Conservation (phyloP, 78 protist species). For the Dictyostelium brefeldianum region DNA sequence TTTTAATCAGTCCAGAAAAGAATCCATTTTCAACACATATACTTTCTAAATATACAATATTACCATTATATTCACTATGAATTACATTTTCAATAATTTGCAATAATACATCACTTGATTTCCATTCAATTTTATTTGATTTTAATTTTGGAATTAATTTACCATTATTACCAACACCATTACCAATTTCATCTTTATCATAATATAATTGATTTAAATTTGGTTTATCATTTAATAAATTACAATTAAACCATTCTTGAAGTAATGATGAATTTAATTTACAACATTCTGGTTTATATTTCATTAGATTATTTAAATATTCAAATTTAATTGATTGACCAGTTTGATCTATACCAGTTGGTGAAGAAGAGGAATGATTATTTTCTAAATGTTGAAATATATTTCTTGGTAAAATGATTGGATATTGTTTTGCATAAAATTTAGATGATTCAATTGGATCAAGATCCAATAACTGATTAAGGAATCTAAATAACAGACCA, state of each 20-base stretch:
- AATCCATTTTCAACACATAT: slow-evolving; percentile 33
- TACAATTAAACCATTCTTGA: slow-evolving; percentile 44
- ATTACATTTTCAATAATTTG: slow-evolving; percentile 25
- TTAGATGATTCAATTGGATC: slow-evolving; percentile 18
- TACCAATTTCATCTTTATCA: background rate
- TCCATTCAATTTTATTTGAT: slow-evolving; percentile 42
- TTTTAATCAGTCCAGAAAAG: slow-evolving; percentile 13
- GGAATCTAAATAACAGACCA: slow-evolving; percentile 60
- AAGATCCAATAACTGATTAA: slow-evolving; percentile 12
- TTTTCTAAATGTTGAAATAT: background rate
- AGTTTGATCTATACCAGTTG: background rate
- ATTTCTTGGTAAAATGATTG: slow-evolving; percentile 58
- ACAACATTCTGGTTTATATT: slow-evolving; percentile 32
- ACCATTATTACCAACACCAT: background rate
- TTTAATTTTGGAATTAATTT: slow-evolving; percentile 28
- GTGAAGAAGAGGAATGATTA: background rate
- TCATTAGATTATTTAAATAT: slow-evolving; percentile 42
- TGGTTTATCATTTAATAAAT: slow-evolving; percentile 4
- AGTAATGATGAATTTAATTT: slow-evolving; percentile 2
- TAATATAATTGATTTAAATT: slow-evolving; percentile 16
- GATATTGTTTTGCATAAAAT: slow-evolving; percentile 48
- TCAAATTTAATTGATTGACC: slow-evolving; percentile 7
- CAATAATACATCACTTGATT: background rate
- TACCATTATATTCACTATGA: slow-evolving; percentile 8
- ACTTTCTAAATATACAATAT: background rate